Conservation (phyloP, 441 rosid genomes). For the Syzygium malaccense region DNA sequence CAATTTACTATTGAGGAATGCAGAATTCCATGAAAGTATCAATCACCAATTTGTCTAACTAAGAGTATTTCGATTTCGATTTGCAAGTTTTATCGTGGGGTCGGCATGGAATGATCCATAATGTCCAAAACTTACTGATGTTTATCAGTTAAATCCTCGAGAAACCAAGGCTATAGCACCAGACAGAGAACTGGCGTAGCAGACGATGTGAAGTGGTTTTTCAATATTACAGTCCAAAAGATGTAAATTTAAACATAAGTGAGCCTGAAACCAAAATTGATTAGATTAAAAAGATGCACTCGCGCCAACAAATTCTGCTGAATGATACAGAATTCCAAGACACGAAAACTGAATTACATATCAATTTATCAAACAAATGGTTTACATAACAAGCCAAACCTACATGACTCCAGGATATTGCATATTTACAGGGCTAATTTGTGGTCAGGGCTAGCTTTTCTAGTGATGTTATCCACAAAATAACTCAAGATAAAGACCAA, state of each 20-base stretch:
- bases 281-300: not conserved
- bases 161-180: not conserved
- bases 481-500: not conserved
- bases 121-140: not conserved
- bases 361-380: not conserved
- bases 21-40: not conserved
- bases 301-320: not conserved
- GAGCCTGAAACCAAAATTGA: not conserved
- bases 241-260: not conserved
- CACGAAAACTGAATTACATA: not conserved
- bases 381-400: not conserved
- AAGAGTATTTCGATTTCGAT: not conserved
- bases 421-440: not conserved
- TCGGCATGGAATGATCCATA: not conserved
- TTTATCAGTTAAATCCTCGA: not conserved
- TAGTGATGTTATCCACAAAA: not conserved
- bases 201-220: not conserved
- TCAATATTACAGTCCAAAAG: not conserved
- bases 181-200: not conserved
- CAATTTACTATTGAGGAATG: not conserved
- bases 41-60: not conserved
- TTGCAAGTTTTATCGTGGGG: not conserved
- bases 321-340: not conserved
- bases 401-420: not conserved
- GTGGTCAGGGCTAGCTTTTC: not conserved